phyloP scores from a whole-genome alignment of 176 grass and related monocot species.

The Microstegium vimineum region DNA sequence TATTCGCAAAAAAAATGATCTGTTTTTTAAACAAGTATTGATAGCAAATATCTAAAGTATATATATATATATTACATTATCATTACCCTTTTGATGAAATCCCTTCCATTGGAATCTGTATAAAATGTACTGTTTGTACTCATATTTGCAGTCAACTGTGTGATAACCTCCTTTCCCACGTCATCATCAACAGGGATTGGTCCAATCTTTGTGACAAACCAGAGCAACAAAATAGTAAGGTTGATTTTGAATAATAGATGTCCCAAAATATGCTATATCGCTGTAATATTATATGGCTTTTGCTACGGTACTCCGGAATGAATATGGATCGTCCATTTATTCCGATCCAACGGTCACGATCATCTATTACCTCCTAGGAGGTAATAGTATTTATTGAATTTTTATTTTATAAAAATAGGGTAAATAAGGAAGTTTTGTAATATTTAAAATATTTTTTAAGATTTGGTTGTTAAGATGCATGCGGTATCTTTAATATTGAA shows the following conservation, averaged over 20 bases:
- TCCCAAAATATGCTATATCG: neutral
- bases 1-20: no score
- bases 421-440: no score
- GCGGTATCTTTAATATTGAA: no score
- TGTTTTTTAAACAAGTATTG: neutral
- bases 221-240: conserved; percentile 3
- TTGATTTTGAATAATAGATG: neutral
- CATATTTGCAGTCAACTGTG: conserved; percentile 74
- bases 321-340: no score
- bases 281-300: no score
- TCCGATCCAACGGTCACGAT: no score
- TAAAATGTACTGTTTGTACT: conserved; percentile 69
- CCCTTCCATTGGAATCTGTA: conserved; percentile 93
- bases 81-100: conserved; percentile 85
- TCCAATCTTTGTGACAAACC: conserved; percentile 52
- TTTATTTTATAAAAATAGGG: no score
- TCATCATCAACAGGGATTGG: conserved; percentile 69
- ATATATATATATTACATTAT: neutral
- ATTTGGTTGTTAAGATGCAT: no score
- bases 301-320: no score
- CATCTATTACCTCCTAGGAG: no score
- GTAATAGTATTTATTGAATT: no score
- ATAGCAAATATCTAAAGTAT: neutral
- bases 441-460: no score
- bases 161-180: conserved; percentile 77